Base-by-base conservation (phyloP, 345 rosid species). In the Aquilaria yunnanensis region DNA sequence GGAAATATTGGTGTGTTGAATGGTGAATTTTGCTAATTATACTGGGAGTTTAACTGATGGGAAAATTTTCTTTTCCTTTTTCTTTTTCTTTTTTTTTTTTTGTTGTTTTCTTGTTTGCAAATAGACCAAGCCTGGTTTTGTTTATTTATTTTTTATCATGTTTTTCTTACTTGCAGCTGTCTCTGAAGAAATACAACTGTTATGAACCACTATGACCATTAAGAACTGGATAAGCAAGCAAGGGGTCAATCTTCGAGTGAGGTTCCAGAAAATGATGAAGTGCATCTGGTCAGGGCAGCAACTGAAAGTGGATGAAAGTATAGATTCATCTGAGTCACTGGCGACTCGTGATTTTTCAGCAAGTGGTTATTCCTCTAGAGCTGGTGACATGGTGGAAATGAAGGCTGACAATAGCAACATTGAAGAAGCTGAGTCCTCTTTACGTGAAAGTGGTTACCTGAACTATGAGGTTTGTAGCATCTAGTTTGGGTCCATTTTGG, bases 381-480 rank as follows among this genome's bases (percentile, higher is more conserved):
- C 87, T 59, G 87, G 79, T 54, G 93, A 84, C 57, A 56, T 67
- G 37, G 93, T 63, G 50, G 93, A 84, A 47, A 6, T 76, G 46
- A 87, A 82, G 79, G 67, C 75, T 63, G 93, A 87, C 54, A 80
- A 74, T 56, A 87, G 87, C 69, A 87, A 84, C 72, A 87, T 87
- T 54, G 93, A 87, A 70, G 89, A 87, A 77, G 93, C 93, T 1
- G 93, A 87, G 73, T 87, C 86, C 45, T 77, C 89, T 64, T 89
- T 87, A 65, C 87, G 93, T 2, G 93, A 87, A 66, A 87, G 89
- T n/a, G 89, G 93, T 57, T 84, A 76, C 65, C 83, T 87, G 51
- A 87, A 84, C 81, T 84, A 87, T 60, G 93, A 87, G 85, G 93
- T 84, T 31, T 8, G 83, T 63, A 37, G 43, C 43, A 5, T 37